Percentiles rank a stretch among this genome's conserved stretches.
phyloP scores from a whole-genome alignment of 1,139 yeast species.

The Lodderomyces pseudojiufengensis region DNA sequence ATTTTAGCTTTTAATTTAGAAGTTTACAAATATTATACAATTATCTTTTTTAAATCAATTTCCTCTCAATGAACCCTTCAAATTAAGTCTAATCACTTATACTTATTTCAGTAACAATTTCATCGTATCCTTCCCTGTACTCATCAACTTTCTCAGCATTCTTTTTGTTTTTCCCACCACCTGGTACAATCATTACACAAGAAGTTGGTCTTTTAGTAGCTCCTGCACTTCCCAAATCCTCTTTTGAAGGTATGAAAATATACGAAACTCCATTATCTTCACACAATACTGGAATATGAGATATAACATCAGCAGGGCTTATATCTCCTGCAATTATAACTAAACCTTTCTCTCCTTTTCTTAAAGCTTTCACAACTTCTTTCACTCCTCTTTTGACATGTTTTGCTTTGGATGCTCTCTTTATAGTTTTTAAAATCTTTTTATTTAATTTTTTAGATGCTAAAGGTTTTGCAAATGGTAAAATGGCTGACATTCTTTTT shows the following conservation, averaged over 20 bases:
- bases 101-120: slow-evolving; percentile 85
- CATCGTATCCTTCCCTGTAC: slow-evolving; percentile 90
- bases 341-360: slow-evolving; percentile 97
- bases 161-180: slow-evolving; percentile 84
- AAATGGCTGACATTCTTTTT: slow-evolving; percentile 79
- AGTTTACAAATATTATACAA: too few species aligned
- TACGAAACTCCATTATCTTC: slow-evolving; percentile 91
- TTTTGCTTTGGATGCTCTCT: slow-evolving; percentile 96
- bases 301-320: slow-evolving; percentile 94
- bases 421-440: slow-evolving; percentile 90
- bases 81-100: slow-evolving; percentile 26
- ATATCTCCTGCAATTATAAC: slow-evolving; percentile 97
- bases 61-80: too few species aligned
- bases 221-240: slow-evolving; percentile 97
- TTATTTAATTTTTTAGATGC: slow-evolving; percentile 96
- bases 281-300: slow-evolving; percentile 95
- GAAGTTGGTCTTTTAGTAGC: slow-evolving; percentile 99
- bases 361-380: slow-evolving; percentile 95
- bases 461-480: slow-evolving; percentile 91
- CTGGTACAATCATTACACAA: slow-evolving; percentile 96
- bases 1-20: too few species aligned
- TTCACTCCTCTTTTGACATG: slow-evolving; percentile 98
- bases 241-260: slow-evolving; percentile 93
- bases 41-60: too few species aligned
- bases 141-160: slow-evolving; percentile 79